Percentiles rank a stretch among this genome's conserved stretches.
Conservation (phyloP, 2,329 filamentous ascomycete species). For the Ophiostoma novo-ulmi region DNA sequence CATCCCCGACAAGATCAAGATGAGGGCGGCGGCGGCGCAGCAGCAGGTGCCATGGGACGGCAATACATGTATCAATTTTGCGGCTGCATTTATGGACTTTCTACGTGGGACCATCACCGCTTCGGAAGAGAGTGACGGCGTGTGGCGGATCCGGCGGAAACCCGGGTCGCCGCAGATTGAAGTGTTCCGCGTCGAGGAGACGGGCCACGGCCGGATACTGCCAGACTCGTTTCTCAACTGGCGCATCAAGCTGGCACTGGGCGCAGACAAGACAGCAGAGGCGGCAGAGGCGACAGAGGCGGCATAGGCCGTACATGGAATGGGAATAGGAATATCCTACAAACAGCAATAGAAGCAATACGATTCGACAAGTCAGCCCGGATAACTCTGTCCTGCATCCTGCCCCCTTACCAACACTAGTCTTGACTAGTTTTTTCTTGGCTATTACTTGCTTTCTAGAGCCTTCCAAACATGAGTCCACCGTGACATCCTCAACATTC, state of each 20-base stretch:
- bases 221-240: slow-evolving; percentile 74
- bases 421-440: too few species aligned
- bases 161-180: slow-evolving; percentile 63
- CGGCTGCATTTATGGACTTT: slow-evolving; percentile 70
- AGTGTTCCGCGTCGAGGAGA: slow-evolving; percentile 66
- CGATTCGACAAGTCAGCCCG: background rate
- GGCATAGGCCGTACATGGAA: background rate
- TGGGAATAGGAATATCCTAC: background rate
- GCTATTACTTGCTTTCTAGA: background rate
- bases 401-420: too few species aligned
- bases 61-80: slow-evolving; percentile 89
- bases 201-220: slow-evolving; percentile 69
- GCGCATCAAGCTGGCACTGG: slow-evolving; percentile 52
- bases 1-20: slow-evolving; percentile 62
- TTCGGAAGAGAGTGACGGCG: slow-evolving; percentile 46
- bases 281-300: too few species aligned
- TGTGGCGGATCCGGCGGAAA: slow-evolving; percentile 71
- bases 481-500: background rate
- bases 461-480: too few species aligned
- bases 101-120: slow-evolving; percentile 50
- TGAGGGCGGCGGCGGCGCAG: slow-evolving; percentile 13
- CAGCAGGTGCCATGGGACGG: slow-evolving; percentile 64
- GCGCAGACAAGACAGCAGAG: slow-evolving; percentile 10
- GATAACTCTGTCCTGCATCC: too few species aligned
- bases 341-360: background rate